Conservation (phyloP, 495 filamentous ascomycete genomes). For the Amphirosellinia nigrospora region DNA sequence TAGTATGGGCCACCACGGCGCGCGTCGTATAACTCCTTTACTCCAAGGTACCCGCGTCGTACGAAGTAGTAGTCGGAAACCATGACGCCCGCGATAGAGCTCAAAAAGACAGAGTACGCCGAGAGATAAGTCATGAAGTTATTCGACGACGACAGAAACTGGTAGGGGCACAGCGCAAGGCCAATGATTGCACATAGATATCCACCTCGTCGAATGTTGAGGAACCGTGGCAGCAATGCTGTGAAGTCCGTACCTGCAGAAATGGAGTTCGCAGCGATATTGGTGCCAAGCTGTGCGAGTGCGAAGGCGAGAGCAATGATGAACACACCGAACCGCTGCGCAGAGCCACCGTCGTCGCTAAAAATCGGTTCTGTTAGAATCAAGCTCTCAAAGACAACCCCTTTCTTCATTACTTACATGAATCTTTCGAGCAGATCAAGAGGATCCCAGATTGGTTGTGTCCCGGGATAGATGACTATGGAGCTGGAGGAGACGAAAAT, state of each 20-base stretch:
- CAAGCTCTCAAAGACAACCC: constrained; percentile 24
- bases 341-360: constrained; percentile 67
- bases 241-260: constrained; percentile 92
- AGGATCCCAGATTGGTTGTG: constrained; percentile 84
- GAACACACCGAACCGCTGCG: constrained; percentile 86
- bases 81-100: constrained; percentile 90
- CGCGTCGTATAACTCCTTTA: constrained; percentile 80
- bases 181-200: constrained; percentile 87
- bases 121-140: constrained; percentile 95
- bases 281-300: constrained; percentile 88
- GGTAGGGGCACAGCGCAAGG: constrained; percentile 90
- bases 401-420: constrained; percentile 45
- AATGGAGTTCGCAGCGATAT: constrained; percentile 91
- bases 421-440: constrained; percentile 77
- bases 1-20: constrained; percentile 72
- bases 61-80: constrained; percentile 90
- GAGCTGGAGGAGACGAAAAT: constrained; percentile 93
- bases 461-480: constrained; percentile 70
- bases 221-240: constrained; percentile 81
- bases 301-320: constrained; percentile 82
- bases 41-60: constrained; percentile 79
- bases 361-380: constrained; percentile 5
- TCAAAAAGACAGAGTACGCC: constrained; percentile 94
- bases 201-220: constrained; percentile 89
- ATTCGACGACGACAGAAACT: constrained; percentile 76